Percentiles rank a stretch among this genome's conserved stretches.
These are phyloP conservation scores for Globisporangium cylindrosporum DNA, from an alignment of 352 stramenopile species.

Conservation along the genomic window DNA sequence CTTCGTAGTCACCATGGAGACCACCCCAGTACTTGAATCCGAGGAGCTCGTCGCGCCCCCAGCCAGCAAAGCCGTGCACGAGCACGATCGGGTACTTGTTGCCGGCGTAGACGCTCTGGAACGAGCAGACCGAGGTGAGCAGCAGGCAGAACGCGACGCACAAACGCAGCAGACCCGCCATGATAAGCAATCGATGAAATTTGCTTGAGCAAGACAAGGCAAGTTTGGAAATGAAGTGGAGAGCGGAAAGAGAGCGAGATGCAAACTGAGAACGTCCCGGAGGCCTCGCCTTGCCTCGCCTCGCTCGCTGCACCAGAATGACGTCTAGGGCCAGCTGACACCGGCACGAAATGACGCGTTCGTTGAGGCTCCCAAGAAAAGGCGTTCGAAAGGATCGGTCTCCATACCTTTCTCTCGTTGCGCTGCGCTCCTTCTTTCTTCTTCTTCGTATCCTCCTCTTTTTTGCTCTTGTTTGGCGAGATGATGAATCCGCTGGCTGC, in stretches of 20 bases:
- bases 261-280: background rate
- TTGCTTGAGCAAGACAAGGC: background rate
- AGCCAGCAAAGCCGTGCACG: conserved; percentile 22
- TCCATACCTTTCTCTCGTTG: too few relatives aligned
- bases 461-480: background rate
- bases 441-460: background rate
- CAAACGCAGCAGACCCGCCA: background rate
- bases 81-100: conserved; percentile 21
- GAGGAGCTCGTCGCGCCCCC: conserved; percentile 11
- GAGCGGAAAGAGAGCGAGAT: background rate
- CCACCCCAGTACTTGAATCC: conserved; percentile 18
- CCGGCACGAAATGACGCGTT: background rate
- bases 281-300: too few relatives aligned
- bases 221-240: background rate
- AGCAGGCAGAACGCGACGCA: background rate
- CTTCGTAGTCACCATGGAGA: conserved; percentile 12
- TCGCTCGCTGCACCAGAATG: conserved; percentile 1
- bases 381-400: background rate
- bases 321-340: background rate
- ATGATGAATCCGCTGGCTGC: too few relatives aligned
- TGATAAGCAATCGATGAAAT: background rate
- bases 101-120: conserved; percentile 1
- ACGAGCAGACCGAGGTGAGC: background rate
- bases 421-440: too few relatives aligned
- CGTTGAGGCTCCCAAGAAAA: background rate